Percentiles rank a stretch among this genome's conserved stretches.
phyloP scores from a whole-genome alignment of 345 rosid genomes.

The Gossypium herbaceum region DNA sequence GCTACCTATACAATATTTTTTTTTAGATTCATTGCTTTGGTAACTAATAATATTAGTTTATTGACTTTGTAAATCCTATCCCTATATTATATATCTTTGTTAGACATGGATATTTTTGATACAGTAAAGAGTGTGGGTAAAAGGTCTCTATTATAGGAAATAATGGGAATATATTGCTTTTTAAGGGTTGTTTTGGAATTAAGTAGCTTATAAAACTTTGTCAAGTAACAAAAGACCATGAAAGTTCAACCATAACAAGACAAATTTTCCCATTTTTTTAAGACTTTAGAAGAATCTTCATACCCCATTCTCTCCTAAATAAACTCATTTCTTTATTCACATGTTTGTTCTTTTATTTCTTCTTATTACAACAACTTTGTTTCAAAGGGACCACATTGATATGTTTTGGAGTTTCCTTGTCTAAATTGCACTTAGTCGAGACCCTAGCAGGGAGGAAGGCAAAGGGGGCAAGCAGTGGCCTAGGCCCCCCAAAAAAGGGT shows the following conservation, averaged over 20 bases:
- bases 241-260: neutral
- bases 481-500: too few species aligned
- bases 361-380: neutral
- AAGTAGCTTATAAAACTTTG: neutral
- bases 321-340: neutral
- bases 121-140: too few species aligned
- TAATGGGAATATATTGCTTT: neutral
- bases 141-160: neutral
- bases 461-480: too few species aligned
- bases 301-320: neutral
- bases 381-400: slow-evolving; percentile 2
- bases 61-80: too few species aligned
- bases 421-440: neutral
- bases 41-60: too few species aligned
- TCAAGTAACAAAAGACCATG: neutral
- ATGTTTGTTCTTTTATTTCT: neutral
- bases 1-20: neutral
- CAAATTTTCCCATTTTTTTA: neutral
- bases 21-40: neutral
- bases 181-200: neutral
- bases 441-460: neutral
- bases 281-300: neutral
- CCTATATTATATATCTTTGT: too few species aligned
- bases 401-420: neutral
- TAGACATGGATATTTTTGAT: too few species aligned